Evolutionary conservation across 495 filamentous ascomycete genomes (phyloP).

Genomic region (Aspergillus hancockii): DNA sequence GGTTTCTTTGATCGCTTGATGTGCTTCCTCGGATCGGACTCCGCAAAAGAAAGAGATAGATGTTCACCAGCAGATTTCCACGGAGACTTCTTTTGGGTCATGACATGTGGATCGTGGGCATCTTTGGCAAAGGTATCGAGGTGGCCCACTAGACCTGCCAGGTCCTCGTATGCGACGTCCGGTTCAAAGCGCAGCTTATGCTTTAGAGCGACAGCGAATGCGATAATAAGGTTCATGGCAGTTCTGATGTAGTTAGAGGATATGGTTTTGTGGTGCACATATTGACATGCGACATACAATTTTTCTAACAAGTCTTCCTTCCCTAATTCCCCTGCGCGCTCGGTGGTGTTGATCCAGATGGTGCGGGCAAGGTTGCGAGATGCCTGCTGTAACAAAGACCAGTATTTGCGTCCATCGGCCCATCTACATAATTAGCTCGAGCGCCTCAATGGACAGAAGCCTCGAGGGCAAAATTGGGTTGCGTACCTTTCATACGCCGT

Average conservation of each 20-base stretch:
- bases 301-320: constrained; percentile 75
- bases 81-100: constrained; percentile 44
- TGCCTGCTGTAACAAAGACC: constrained; percentile 70
- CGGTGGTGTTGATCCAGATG: constrained; percentile 74
- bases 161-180: constrained; percentile 70
- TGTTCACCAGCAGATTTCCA: constrained; percentile 69
- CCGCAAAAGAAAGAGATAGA: constrained; percentile 68
- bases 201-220: constrained; percentile 75
- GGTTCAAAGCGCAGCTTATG: constrained; percentile 87
- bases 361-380: constrained; percentile 73
- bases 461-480: neutral
- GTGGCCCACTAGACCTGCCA: constrained; percentile 47
- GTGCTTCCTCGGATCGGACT: constrained; percentile 70
- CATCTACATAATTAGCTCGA: constrained; percentile 41
- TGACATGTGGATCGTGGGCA: constrained; percentile 54
- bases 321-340: constrained; percentile 60
- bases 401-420: constrained; percentile 73
- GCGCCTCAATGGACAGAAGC: neutral
- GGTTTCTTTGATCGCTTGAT: constrained; percentile 65
- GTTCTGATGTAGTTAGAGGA: constrained; percentile 46
- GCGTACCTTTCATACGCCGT: constrained; percentile 78
- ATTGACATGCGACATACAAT: constrained; percentile 40
- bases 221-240: constrained; percentile 78
- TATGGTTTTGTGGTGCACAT: neutral
- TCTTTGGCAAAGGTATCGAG: constrained; percentile 62